phyloP scores from a whole-genome alignment of 371 early-diverging fungal species.

The Scutellospora calospora region DNA sequence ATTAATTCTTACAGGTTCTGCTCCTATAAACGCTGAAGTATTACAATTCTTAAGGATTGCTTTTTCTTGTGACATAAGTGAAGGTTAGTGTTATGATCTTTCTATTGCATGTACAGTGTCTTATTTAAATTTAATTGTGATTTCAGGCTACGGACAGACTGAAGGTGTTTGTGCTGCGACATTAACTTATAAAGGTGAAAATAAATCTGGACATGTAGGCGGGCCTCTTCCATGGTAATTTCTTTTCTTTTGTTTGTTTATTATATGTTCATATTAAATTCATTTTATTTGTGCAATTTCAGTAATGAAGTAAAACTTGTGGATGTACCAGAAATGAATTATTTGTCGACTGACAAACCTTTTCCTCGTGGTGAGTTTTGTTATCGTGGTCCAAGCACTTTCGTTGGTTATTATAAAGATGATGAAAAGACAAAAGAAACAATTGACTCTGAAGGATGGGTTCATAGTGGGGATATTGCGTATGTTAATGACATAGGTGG shows the following conservation, averaged over 20 bases:
- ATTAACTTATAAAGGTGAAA: conserved; percentile 59
- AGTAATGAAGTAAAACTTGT: conserved; percentile 84
- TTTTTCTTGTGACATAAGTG: conserved; percentile 69
- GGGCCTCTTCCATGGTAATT: conserved; percentile 60
- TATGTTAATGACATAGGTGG: conserved; percentile 72
- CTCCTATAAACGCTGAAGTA: conserved; percentile 90
- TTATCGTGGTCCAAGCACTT: conserved; percentile 83
- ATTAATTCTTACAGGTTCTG: conserved; percentile 84
- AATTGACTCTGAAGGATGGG: conserved; percentile 90
- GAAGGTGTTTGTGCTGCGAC: conserved; percentile 77
- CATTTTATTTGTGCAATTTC: neutral
- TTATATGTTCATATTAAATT: neutral
- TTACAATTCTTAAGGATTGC: conserved; percentile 89
- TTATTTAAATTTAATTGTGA: conserved; percentile 45
- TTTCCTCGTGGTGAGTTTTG: conserved; percentile 93
- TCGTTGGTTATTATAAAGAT: conserved; percentile 88
- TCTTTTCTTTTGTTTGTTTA: neutral
- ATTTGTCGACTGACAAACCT: conserved; percentile 78
- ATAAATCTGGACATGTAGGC: conserved; percentile 79
- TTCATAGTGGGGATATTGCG: conserved; percentile 93
- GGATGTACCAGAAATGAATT: conserved; percentile 91
- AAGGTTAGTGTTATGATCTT: conserved; percentile 49
- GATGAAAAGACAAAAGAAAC: conserved; percentile 83
- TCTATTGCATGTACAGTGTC: neutral
- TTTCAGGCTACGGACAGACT: conserved; percentile 93